These are phyloP conservation scores for Penstemon barbatus DNA, from an alignment of 257 asterid species.

Conservation along the genomic window DNA sequence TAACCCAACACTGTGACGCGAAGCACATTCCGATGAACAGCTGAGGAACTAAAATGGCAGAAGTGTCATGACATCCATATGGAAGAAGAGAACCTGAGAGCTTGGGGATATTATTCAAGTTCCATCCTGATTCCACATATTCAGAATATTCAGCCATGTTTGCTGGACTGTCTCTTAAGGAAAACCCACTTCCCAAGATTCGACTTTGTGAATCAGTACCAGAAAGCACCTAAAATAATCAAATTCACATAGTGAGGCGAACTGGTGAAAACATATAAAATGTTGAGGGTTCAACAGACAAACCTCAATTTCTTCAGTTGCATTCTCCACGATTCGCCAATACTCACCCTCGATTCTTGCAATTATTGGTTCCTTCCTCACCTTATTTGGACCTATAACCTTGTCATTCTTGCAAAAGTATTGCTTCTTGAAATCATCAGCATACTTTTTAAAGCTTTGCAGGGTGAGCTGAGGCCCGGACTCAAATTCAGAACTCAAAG, in stretches of 20 bases:
- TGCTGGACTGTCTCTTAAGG: slow-evolving; percentile 32
- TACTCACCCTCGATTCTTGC: slow-evolving; percentile 76
- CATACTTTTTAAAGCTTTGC: slow-evolving; percentile 59
- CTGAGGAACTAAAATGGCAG: slow-evolving; percentile 51
- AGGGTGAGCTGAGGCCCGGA: slow-evolving; percentile 61
- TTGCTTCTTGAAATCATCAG: slow-evolving; percentile 73
- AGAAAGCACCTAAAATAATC: slow-evolving; percentile 61
- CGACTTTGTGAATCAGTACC: slow-evolving; percentile 40
- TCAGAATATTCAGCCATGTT: slow-evolving; percentile 34
- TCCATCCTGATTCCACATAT: slow-evolving; percentile 70
- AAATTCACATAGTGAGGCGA: slow-evolving; percentile 33
- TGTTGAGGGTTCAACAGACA: slow-evolving; percentile 8
- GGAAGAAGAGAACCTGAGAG: slow-evolving; percentile 77
- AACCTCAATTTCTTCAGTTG: slow-evolving; percentile 84
- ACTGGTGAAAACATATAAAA: slow-evolving; percentile 14
- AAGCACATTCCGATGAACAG: slow-evolving; percentile 81
- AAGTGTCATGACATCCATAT: slow-evolving; percentile 45
- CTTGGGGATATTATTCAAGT: slow-evolving; percentile 62
- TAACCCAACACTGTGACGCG: slow-evolving; percentile 81
- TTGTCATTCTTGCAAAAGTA: slow-evolving; percentile 46
- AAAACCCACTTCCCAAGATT: slow-evolving; percentile 56
- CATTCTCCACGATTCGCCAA: slow-evolving; percentile 79
- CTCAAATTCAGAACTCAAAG: slow-evolving; percentile 37
- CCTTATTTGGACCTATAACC: slow-evolving; percentile 26
- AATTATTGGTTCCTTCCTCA: slow-evolving; percentile 42